Base-by-base conservation (phyloP, 2,329 filamentous ascomycete species). In the Lasiodiplodia sp. region DNA sequence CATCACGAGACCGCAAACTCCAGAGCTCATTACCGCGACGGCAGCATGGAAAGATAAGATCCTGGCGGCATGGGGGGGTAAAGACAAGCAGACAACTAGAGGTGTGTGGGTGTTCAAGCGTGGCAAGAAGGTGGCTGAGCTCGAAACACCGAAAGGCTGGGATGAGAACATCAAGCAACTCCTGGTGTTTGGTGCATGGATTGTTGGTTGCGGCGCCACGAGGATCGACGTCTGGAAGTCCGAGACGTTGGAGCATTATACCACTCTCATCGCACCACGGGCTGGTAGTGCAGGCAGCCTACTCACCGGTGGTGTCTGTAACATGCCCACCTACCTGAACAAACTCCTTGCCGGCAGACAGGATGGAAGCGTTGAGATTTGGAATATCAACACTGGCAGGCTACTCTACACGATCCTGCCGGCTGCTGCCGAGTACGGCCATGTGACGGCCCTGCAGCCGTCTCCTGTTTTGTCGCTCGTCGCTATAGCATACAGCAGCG, bases 311-410 rank as follows among this genome's bases (percentile, higher is more conserved):
- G 89, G 91, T 62, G 87, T 97, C 73, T 91, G 90, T 77, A 96
- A 88, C 75, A 93, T 98, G 91, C 94, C 95, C 1, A 98, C 96
- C 0, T 97, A 94, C 79, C 81, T 99, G 70, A 99, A 99, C 85
- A 99, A 99, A 81, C 88, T 99, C 55, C 93, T 98, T 72, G 92
- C 93, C 2, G 96, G 93, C 11, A 90, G 93, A 74, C 88, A 87
- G 71, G 94, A 99, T 78, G 96, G 96, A 7, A 91, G 90, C 79
- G 90, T 97, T 10, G 96, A 99, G 77, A 97, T 99, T 63, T 99
- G 96, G 95, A 99, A 99, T 77, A 84, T 99, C 70, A 96, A 92
- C 77, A 97, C 93, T 3, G 94, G 86, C 58, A 97, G 96, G 79
- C 85, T 97, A 66, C 88, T 99, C 34, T 96, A 97, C 79, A 96